Base-by-base conservation (phyloP, 345 rosid species). In the Durio zibethinus region DNA sequence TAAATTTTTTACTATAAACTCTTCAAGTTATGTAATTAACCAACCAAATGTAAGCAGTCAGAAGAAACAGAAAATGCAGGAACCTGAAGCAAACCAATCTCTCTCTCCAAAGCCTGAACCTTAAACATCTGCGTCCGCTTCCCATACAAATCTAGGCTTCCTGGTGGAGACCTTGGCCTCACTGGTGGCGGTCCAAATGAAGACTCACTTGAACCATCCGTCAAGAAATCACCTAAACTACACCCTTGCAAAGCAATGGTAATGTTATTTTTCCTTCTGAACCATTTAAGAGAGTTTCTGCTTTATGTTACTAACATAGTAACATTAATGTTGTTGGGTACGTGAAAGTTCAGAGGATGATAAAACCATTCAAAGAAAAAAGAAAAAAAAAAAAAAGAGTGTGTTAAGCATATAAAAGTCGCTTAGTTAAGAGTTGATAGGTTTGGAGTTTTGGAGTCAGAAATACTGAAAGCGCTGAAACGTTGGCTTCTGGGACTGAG, bases 81-180 rank as follows among this genome's bases (percentile, higher is more conserved):
- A 33, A 82, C 89, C 86, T 86, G 82, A 78, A 88, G 87, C 77
- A 78, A 38, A 29, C 72, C 81, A 82, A 86, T 82, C 78, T 88
- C 91, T 75, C 83, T 80, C 78, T 86, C 89, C 78, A 86, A 82
- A 71, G 81, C 79, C 78, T 85, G 87, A 64, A 86, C 82, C 52
- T 85, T 85, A 40, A 83, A 76, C 80, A 85, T 48, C 78, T 85
- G 88, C 74, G 82, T 67, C 76, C 88, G 77, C 78, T 79, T 88
- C 1, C 87, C 87, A 31, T 77, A 88, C 85, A 86, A 77, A 79
- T 88, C 87, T 18, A 83, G 59, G 60, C 79, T 72, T 18, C 76
- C 83, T 35, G 87, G 82, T 4, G 86, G 90, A 1, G 85, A 86
- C 83, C 81, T 79, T 7, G 87, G 88, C 73, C 82, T 59, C 27